A percentile compares a stretch with the other conserved stretches of the same genome.
Conservation (phyloP, 768 basidiomycete genomes). For the Chlorophyllum brunneum region DNA sequence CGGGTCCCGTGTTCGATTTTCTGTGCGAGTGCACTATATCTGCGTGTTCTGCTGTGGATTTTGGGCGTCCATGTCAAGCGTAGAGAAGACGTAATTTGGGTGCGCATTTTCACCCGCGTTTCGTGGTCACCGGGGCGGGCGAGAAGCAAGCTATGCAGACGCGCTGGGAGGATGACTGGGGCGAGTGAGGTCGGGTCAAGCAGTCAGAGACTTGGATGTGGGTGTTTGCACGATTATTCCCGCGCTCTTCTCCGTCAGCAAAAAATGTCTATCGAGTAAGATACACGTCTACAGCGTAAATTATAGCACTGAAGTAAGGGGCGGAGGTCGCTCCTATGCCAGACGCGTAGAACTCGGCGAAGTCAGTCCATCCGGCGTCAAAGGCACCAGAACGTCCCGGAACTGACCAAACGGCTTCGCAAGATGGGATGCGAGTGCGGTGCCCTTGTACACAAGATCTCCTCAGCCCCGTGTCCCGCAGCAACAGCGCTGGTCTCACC, state of each 20-base stretch:
- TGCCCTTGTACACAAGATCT: slow-evolving; percentile 30
- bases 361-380: slow-evolving; percentile 17
- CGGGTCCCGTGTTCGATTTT: slow-evolving; percentile 29
- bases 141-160: neutral
- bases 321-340: neutral
- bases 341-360: slow-evolving; percentile 19
- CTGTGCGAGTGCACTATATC: slow-evolving; percentile 37
- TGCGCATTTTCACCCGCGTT: neutral
- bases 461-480: neutral
- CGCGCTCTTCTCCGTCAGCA: slow-evolving; percentile 11
- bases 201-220: slow-evolving; percentile 2
- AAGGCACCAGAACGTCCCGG: slow-evolving; percentile 31
- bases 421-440: slow-evolving; percentile 37
- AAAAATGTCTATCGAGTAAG: too few relatives aligned
- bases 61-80: slow-evolving; percentile 11
- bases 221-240: slow-evolving; percentile 17
- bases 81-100: slow-evolving; percentile 15
- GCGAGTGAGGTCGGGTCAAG: slow-evolving; percentile 13
- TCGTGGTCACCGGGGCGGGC: neutral
- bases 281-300: slow-evolving; percentile 3
- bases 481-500: slow-evolving; percentile 37
- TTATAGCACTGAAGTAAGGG: slow-evolving; percentile 13
- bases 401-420: slow-evolving; percentile 41
- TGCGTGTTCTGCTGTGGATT: slow-evolving; percentile 26
- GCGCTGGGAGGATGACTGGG: neutral